These are phyloP conservation scores for Colletotrichum orbiculare DNA, from an alignment of 2,329 filamentous ascomycete species.

Conservation along the genomic window DNA sequence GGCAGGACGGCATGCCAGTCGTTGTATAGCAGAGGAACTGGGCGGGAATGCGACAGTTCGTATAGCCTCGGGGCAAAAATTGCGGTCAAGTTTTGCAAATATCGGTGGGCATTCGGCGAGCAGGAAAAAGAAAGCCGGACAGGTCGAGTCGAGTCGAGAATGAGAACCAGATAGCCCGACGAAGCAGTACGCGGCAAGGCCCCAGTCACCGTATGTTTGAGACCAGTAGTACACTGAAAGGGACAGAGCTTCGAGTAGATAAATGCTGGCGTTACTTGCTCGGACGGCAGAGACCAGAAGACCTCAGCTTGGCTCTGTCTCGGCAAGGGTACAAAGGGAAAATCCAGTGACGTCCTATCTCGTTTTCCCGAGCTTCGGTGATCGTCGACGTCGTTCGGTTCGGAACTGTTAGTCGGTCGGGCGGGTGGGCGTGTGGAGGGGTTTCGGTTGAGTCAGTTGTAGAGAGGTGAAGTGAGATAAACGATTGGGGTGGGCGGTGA, in stretches of 20 bases:
- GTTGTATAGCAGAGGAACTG: conserved; percentile 1
- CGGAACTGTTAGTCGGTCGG: conserved; percentile 13
- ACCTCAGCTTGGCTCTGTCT: not conserved
- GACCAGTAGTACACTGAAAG: too few species aligned
- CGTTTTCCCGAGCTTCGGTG: not conserved
- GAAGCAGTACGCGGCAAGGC: too few species aligned
- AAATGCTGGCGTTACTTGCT: too few species aligned
- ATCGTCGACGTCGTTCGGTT: conserved; percentile 20
- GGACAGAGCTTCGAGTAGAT: too few species aligned
- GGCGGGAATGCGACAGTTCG: not conserved
- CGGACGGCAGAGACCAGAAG: too few species aligned
- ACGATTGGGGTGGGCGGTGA: conserved; percentile 14
- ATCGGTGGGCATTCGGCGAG: conserved; percentile 12
- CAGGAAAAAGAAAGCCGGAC: conserved; percentile 13
- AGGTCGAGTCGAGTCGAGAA: conserved; percentile 18
- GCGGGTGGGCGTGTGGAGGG: conserved; percentile 26
- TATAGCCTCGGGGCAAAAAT: not conserved
- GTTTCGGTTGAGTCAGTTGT: conserved; percentile 11
- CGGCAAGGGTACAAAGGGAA: not conserved
- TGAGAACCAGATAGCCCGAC: too few species aligned
- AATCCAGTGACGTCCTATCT: not conserved
- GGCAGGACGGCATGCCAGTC: conserved; percentile 36
- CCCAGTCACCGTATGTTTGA: too few species aligned
- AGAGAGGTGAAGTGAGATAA: conserved; percentile 5
- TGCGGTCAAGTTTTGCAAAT: conserved; percentile 9